Percentiles rank a stretch among this genome's conserved stretches.
phyloP scores from a whole-genome alignment of 331 rosid genomes.

The Erythrophleum ivorense region DNA sequence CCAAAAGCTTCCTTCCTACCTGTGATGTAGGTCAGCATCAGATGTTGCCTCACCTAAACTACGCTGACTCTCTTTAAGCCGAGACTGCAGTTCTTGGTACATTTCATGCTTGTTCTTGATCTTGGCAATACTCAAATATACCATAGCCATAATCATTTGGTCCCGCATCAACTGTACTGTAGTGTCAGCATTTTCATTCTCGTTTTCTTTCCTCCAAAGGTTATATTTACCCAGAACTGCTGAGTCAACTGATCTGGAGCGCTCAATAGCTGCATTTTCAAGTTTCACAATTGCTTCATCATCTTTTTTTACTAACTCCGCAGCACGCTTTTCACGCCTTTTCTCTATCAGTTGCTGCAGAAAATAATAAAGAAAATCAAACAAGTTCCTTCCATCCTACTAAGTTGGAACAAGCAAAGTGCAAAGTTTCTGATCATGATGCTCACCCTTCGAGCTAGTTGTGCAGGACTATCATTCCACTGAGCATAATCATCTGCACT shows the following conservation, averaged over 20 bases:
- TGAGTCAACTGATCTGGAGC: slow-evolving; percentile 80
- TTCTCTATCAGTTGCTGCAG: slow-evolving; percentile 77
- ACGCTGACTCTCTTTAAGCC: slow-evolving; percentile 71
- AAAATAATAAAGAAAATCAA: slow-evolving; percentile 36
- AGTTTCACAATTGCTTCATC: slow-evolving; percentile 66
- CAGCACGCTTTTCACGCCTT: slow-evolving; percentile 64
- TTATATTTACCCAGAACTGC: slow-evolving; percentile 90
- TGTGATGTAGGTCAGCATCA: slow-evolving; percentile 75
- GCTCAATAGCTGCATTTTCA: slow-evolving; percentile 85
- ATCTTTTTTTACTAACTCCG: slow-evolving; percentile 63
- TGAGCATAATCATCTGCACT: slow-evolving; percentile 52
- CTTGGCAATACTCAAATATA: slow-evolving; percentile 79
- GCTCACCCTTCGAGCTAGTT: slow-evolving; percentile 72
- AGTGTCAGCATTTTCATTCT: slow-evolving; percentile 76
- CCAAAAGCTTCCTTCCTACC: slow-evolving; percentile 50
- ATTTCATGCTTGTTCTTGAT: slow-evolving; percentile 68
- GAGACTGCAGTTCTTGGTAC: slow-evolving; percentile 60
- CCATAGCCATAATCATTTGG: slow-evolving; percentile 92
- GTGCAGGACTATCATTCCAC: slow-evolving; percentile 51
- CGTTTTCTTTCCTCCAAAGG: slow-evolving; percentile 95
- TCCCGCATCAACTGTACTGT: slow-evolving; percentile 89
- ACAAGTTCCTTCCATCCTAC: slow-evolving; percentile 9
- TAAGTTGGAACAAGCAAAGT: slow-evolving; percentile 31
- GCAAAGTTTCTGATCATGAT: slow-evolving; percentile 31
- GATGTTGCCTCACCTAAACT: slow-evolving; percentile 76